Evolutionary conservation across 2,329 filamentous ascomycete genomes (phyloP), one percentile per base, ranked within the genome.

Genomic region (Ascochyta fabae): DNA sequence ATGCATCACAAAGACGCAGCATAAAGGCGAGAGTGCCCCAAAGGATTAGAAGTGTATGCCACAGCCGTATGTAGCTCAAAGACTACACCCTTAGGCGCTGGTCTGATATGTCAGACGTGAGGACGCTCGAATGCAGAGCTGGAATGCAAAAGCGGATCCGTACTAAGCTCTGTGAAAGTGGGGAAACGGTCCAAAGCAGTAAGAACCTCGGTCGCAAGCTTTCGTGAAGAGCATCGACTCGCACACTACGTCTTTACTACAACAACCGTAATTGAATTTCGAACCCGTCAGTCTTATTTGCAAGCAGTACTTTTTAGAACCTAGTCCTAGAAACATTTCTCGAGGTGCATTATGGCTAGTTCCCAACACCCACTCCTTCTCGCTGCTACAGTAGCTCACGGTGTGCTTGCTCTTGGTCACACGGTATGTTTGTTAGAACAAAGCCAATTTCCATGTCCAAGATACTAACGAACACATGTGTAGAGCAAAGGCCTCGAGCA

Each of bases 401-500:
- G 55, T n/a, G 36, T 74, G n/a, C 58, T 75, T 7, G 67, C 66
- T 31, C 48, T 74, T 10, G 71, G 65, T 6, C 73, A 75, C 44
- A 75, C 71, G 9, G 72, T 75, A 67, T 23, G 62, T 19, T 2
- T 40, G 15, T 8, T 7, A 9, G 19, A 19, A 6, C 6, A 6
- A n/a, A 12, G 1, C 6, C 9, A 6, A 1, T 2, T 7, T 12
- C 19, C 24, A 35, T 0, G 4, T 24, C 33, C 2, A 34, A 33
- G 10, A 22, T 10, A 38, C 41, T 40, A 7, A 16, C 43, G 47
- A 23, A 53, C 16, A 16, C 23, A 33, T 12, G 15, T 27, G 2
- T 29, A 75, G 71, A 60, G 61, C 12, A 74, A 74, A 50, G 73
- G 73, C 3, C 61, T 74, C 13, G 68, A 72, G 7, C 70, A 73